Conservation (phyloP, 1,284 basidiomycete genomes). For the Melampsora larici-populina region DNA sequence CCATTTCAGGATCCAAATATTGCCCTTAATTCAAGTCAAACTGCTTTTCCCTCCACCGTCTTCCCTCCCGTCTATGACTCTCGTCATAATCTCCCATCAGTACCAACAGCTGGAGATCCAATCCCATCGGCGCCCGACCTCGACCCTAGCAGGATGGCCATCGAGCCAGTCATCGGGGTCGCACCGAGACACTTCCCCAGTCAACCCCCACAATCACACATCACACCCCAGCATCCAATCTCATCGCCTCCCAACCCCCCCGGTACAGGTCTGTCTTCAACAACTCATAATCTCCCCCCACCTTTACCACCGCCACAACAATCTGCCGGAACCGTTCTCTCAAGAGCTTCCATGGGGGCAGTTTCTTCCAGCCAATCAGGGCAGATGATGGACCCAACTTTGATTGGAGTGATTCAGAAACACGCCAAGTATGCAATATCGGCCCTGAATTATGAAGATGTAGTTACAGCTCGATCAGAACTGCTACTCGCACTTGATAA, state of each 20-base stretch:
- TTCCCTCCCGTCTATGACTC: constrained; percentile 24
- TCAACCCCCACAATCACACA: constrained; percentile 25
- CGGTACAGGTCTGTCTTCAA: constrained; percentile 16
- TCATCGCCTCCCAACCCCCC: constrained; percentile 44
- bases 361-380: constrained; percentile 42
- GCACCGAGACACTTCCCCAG: constrained; percentile 40
- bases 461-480: constrained; percentile 74
- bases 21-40: constrained; percentile 29
- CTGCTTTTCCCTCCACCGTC: constrained; percentile 28
- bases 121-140: constrained; percentile 17
- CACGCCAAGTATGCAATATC: constrained; percentile 87
- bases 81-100: constrained; percentile 28
- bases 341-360: constrained; percentile 49
- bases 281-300: constrained; percentile 46
- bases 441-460: constrained; percentile 86
- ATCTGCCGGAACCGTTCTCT: constrained; percentile 43
- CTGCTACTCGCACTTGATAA: constrained; percentile 62
- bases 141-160: constrained; percentile 2
- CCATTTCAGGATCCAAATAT: not conserved
- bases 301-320: constrained; percentile 45
- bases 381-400: constrained; percentile 60
- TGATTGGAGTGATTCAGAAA: constrained; percentile 74
- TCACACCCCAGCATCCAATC: constrained; percentile 29
- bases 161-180: constrained; percentile 48
- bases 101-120: constrained; percentile 7